Conservation (phyloP, 257 asterid genomes). For the Galeopsis tetrahit region DNA sequence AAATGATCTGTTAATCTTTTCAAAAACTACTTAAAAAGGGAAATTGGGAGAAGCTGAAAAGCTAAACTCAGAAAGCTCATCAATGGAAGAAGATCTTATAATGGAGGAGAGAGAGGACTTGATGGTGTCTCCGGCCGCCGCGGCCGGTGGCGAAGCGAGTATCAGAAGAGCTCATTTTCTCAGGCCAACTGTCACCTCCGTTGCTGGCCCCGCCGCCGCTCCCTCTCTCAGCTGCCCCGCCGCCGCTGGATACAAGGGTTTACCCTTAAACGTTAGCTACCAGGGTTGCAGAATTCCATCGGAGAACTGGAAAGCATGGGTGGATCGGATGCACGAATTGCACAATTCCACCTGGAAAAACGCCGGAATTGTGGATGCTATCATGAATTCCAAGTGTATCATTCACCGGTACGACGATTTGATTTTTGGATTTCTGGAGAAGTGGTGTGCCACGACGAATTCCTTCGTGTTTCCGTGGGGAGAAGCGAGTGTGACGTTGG, state of each 20-base stretch:
- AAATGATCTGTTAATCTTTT: no score
- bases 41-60: neutral
- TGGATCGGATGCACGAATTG: conserved; percentile 10
- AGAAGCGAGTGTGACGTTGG: conserved; percentile 46
- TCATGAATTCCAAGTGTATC: conserved; percentile 23
- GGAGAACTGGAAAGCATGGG: conserved; percentile 30
- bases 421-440: conserved; percentile 32
- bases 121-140: conserved; percentile 19
- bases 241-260: neutral
- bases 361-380: conserved; percentile 38
- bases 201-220: conserved; percentile 12
- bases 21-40: neutral
- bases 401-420: conserved; percentile 19
- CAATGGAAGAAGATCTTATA: neutral
- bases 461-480: conserved; percentile 47
- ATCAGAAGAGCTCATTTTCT: conserved; percentile 33
- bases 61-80: neutral
- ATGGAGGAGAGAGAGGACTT: neutral
- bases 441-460: conserved; percentile 40
- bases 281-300: conserved; percentile 14
- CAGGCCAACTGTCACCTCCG: conserved; percentile 9
- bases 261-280: conserved; percentile 1
- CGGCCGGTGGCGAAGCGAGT: neutral
- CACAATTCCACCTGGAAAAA: conserved; percentile 33
- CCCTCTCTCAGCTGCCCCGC: conserved; percentile 13